Evolutionary conservation across 192 early-diverging fungal species (phyloP).

Genomic region (Coemansia sp.): DNA sequence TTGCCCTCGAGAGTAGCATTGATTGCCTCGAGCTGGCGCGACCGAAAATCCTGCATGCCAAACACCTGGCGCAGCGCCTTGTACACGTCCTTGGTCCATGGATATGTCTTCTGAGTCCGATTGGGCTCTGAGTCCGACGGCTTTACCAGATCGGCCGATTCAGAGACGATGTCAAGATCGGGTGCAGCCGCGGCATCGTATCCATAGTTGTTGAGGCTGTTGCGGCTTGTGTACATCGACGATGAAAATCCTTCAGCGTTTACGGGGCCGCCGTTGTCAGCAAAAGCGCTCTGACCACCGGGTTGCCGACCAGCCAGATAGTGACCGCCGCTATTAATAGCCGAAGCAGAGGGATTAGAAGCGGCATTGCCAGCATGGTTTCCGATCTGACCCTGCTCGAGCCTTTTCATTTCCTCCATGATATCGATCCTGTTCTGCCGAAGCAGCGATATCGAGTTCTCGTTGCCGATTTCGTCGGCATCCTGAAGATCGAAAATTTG

Average conservation of each 20-base stretch:
- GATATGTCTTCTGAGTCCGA: conserved; percentile 37
- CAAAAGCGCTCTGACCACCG: background rate
- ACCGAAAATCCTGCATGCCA: conserved; percentile 70
- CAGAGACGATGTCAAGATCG: background rate
- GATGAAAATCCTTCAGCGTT: background rate
- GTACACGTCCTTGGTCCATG: conserved; percentile 71
- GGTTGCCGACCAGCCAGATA: background rate
- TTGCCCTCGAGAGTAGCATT: conserved; percentile 77
- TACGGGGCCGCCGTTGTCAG: background rate
- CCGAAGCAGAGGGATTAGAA: too few relatives aligned
- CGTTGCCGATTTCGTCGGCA: conserved; percentile 43
- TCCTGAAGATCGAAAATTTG: conserved; percentile 51
- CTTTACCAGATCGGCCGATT: conserved; percentile 20
- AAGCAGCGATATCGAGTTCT: conserved; percentile 41
- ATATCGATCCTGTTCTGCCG: conserved; percentile 37
- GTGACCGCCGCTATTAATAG: too few relatives aligned
- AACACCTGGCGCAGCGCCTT: conserved; percentile 69
- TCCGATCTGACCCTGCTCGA: conserved; percentile 6
- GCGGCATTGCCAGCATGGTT: too few relatives aligned
- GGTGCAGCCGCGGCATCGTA: background rate
- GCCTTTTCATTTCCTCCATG: conserved; percentile 32
- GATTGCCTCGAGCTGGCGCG: conserved; percentile 85
- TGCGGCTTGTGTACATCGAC: background rate
- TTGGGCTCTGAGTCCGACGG: conserved; percentile 43
- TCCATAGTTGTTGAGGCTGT: background rate